Percentiles rank a stretch among this genome's conserved stretches.
phyloP scores from a whole-genome alignment of 768 basidiomycete species.

The Scleroderma bovista region DNA sequence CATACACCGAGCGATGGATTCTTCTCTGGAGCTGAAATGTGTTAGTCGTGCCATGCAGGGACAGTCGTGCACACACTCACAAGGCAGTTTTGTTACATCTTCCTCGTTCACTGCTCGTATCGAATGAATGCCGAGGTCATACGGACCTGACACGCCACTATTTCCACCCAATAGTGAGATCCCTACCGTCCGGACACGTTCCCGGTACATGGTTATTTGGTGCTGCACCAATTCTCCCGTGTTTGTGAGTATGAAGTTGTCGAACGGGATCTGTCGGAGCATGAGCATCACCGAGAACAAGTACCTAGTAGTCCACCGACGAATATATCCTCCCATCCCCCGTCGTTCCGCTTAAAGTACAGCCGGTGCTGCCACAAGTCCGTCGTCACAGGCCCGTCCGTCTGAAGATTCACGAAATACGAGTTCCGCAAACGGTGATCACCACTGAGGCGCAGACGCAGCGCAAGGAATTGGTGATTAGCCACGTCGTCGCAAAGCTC shows the following conservation, averaged over 20 bases:
- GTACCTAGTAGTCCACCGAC: conserved; percentile 40
- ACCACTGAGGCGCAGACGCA: conserved; percentile 75
- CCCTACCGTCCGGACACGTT: conserved; percentile 74
- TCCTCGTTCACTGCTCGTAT: conserved; percentile 80
- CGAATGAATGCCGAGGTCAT: conserved; percentile 78
- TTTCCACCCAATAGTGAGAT: conserved; percentile 86
- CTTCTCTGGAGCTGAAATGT: conserved; percentile 18
- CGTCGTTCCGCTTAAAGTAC: conserved; percentile 62
- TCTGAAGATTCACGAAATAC: conserved; percentile 94
- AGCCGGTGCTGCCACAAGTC: conserved; percentile 96
- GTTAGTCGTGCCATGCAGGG: background rate
- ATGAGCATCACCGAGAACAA: background rate
- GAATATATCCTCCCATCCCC: conserved; percentile 77
- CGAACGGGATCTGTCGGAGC: conserved; percentile 66
- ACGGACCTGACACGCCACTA: conserved; percentile 64
- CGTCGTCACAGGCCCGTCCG: conserved; percentile 70
- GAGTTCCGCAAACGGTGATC: conserved; percentile 70
- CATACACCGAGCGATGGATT: conserved; percentile 21
- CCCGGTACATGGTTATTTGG: conserved; percentile 71
- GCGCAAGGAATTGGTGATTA: conserved; percentile 70
- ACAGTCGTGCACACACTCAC: conserved; percentile 24
- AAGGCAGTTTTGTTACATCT: conserved; percentile 36
- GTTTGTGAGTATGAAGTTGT: conserved; percentile 69
- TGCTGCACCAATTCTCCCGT: conserved; percentile 62
- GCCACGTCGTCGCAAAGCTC: conserved; percentile 81